Base-by-base conservation (phyloP, 257 asterid species). In the Ilex asprella region DNA sequence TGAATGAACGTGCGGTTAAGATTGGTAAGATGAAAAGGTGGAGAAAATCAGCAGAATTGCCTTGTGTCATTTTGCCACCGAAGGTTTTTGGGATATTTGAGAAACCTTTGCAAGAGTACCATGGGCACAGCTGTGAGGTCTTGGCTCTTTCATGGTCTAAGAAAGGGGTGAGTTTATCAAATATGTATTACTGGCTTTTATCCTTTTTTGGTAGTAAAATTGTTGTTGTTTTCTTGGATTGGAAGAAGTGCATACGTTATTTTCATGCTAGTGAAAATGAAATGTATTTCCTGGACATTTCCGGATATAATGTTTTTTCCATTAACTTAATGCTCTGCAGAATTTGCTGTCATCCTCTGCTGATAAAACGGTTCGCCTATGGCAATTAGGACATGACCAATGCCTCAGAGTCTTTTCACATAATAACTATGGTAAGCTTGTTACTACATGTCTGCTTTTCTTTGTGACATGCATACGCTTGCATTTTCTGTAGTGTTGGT, bases 81-180 rank as follows among this genome's bases (percentile, higher is more conserved):
- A 91, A 86, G 80, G 81, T 64, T 44, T 89, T 91, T 74, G 79
- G 79, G 74, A 77, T 91, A 41, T 81, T 87, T 13, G 97, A 91
- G 79, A 82, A 83, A 61, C 95, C 98, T 49, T 69, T 91, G 63
- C 95, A 91, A 5, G 95, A 86, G 76, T 91, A 81, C 62, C 76
- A 69, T 67, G 97, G 97, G 16, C 98, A 91, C 46, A 15, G 52
- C 32, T 95, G 84, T 59, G 95, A 89, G 68, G 83, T 91, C 5
- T 75, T 91, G 82, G 90, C 91, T 63, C 91, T 91, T 58, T 74
- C 98, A 2, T 91, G 98, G 98, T 89, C 97, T 3, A 84, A 68
- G 59, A 81, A 80, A 58, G 95, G 93, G 95, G 97, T 91, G 54
- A 78, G 98, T 83, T 65, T 59, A 31, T 47, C 64, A 52, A 12